These are phyloP conservation scores for Aspergillus sclerotioniger DNA, from an alignment of 495 filamentous ascomycete genomes.

Conservation along the genomic window DNA sequence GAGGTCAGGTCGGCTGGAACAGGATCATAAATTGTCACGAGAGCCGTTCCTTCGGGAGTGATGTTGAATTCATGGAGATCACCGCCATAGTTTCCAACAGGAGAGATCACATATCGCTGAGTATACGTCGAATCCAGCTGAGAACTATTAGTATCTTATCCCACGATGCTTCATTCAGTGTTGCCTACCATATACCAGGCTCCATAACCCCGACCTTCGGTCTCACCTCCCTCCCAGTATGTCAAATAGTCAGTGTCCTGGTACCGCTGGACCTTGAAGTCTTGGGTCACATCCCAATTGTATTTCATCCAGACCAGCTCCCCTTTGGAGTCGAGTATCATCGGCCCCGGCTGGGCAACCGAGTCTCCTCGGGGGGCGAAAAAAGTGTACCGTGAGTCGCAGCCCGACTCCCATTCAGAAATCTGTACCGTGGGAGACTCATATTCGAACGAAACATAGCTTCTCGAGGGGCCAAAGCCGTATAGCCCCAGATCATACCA, in stretches of 20 bases:
- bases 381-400: conserved; percentile 43
- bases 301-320: conserved; percentile 46
- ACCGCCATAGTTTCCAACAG: conserved; percentile 31
- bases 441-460: conserved; percentile 33
- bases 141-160: background rate
- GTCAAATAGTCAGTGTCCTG: conserved; percentile 48
- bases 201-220: conserved; percentile 48
- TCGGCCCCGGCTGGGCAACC: conserved; percentile 41
- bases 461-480: conserved; percentile 35
- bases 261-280: conserved; percentile 46
- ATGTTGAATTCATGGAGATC: conserved; percentile 28
- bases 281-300: conserved; percentile 42
- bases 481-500: conserved; percentile 37
- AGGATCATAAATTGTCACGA: conserved; percentile 24
- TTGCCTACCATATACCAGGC: conserved; percentile 48
- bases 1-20: conserved; percentile 14
- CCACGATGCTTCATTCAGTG: background rate
- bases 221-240: conserved; percentile 53
- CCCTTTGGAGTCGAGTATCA: conserved; percentile 45
- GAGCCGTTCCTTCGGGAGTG: conserved; percentile 20
- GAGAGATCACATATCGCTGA: conserved; percentile 34
- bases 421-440: conserved; percentile 36
- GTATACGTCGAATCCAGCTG: conserved; percentile 47
- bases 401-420: conserved; percentile 29
- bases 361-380: conserved; percentile 45